Evolutionary conservation across 2,329 filamentous ascomycete species (phyloP).

Genomic region (Penicillium italicum): DNA sequence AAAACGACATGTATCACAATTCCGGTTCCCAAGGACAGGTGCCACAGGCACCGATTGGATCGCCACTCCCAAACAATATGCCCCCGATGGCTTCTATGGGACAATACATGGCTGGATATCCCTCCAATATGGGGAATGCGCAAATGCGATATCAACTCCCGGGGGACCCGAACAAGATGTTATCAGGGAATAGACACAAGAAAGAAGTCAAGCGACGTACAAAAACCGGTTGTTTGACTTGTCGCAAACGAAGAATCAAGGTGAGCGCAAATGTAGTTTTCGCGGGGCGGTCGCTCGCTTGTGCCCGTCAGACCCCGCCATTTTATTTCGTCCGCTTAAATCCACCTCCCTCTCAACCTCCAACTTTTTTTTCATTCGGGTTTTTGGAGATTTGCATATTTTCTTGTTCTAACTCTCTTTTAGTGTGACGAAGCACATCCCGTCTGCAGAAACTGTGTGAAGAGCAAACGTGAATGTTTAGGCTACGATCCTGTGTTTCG

Average conservation of each 20-base stretch:
- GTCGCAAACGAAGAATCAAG: slow-evolving; percentile 68
- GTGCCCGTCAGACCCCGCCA: slow-evolving; percentile 28
- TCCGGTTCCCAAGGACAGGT: slow-evolving; percentile 29
- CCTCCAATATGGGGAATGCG: slow-evolving; percentile 36
- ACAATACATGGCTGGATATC: slow-evolving; percentile 51
- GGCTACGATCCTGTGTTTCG: slow-evolving; percentile 67
- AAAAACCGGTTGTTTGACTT: slow-evolving; percentile 67
- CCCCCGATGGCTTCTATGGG: slow-evolving; percentile 53
- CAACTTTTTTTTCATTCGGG: slow-evolving; percentile 7
- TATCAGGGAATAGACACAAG: slow-evolving; percentile 61
- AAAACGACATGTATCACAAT: slow-evolving; percentile 36
- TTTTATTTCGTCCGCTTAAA: slow-evolving; percentile 24
- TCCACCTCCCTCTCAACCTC: slow-evolving; percentile 12
- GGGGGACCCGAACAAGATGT: slow-evolving; percentile 51
- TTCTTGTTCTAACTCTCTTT: slow-evolving; percentile 14
- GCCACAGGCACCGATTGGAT: slow-evolving; percentile 47
- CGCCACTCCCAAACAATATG: slow-evolving; percentile 46
- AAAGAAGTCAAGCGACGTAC: slow-evolving; percentile 74
- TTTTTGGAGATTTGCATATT: slow-evolving; percentile 2
- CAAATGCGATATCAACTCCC: slow-evolving; percentile 53
- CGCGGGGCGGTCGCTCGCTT: slow-evolving; percentile 28
- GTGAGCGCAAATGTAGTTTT: slow-evolving; percentile 42
- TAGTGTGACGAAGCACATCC: slow-evolving; percentile 97
- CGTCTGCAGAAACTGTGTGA: slow-evolving; percentile 69
- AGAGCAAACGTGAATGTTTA: slow-evolving; percentile 64